Conservation (phyloP, 2,329 filamentous ascomycete species). For the Davidsoniella australis region DNA sequence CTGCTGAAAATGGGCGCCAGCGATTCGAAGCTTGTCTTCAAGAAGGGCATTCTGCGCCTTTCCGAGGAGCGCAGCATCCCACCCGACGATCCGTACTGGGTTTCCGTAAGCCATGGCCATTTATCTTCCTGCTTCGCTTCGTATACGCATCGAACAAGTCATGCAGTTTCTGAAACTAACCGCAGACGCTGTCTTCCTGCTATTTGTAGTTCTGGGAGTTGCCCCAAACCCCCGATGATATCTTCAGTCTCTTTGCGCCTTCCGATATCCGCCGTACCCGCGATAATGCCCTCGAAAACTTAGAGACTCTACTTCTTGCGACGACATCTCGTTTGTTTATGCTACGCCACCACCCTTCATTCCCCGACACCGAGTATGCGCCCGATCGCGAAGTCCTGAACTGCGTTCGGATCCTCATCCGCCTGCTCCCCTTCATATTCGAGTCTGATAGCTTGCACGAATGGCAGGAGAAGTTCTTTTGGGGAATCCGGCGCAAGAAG, state of each 20-base stretch:
- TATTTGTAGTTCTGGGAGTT: slow-evolving; percentile 84
- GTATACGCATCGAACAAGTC: too few relatives aligned
- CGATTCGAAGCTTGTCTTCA: slow-evolving; percentile 97
- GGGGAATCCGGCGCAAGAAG: slow-evolving; percentile 57
- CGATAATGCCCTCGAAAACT: slow-evolving; percentile 68
- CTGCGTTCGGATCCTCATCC: slow-evolving; percentile 79
- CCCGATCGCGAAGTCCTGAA: slow-evolving; percentile 83
- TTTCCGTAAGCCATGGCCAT: slow-evolving; percentile 44
- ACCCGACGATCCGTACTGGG: slow-evolving; percentile 83
- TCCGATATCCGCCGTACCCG: slow-evolving; percentile 76
- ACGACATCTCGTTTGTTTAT: slow-evolving; percentile 68
- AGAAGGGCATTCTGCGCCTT: slow-evolving; percentile 90
- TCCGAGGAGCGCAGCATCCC: slow-evolving; percentile 83
- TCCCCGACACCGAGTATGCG: slow-evolving; percentile 71
- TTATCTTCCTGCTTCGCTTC: neutral
- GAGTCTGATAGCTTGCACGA: slow-evolving; percentile 65
- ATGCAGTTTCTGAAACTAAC: too few relatives aligned
- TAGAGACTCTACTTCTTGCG: slow-evolving; percentile 75
- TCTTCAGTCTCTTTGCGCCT: slow-evolving; percentile 88
- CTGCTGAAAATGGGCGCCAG: slow-evolving; percentile 66
- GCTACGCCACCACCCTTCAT: slow-evolving; percentile 75
- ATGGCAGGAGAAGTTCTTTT: slow-evolving; percentile 94
- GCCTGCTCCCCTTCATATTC: slow-evolving; percentile 79
- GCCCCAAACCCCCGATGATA: slow-evolving; percentile 85
- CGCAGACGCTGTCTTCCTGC: neutral